Evolutionary conservation across 768 basidiomycete genomes (phyloP), one percentile per base, ranked within the genome.

Genomic region (Termitomyces bulborhizus): DNA sequence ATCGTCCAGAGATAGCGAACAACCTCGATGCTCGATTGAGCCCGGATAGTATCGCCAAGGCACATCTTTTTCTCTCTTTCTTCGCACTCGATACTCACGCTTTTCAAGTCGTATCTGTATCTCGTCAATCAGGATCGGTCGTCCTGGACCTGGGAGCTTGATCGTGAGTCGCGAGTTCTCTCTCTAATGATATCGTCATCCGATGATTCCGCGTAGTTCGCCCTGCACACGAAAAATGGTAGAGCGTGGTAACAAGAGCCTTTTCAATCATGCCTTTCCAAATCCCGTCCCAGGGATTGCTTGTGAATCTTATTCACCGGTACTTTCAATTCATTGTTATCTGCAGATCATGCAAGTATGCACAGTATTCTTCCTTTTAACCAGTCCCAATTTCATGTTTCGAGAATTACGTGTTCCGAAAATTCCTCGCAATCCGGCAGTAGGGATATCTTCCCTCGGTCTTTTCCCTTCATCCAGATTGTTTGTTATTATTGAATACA

Each of bases 101-200:
- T 15, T 27, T 18, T 48, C 9, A 57, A 90, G 88, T 70, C 83
- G 1, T 88, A 89, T 62, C 69, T 86, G 34, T 80, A 79, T 63
- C 80, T 91, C 18, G 78, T 73, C 6, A 78, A 82, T 49, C 89
- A 90, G 69, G 85, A 87, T 51, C 76, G 80, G 29, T 85, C 85
- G 40, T 79, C 85, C 6, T 87, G 80, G 85, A 84, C 86, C 8
- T 91, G 87, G 86, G 88, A 90, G 64, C 74, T 91, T 29, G 88
- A 90, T 59, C 72, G 88, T 89, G 63, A 73, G 86, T 71, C 3
- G 4, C n/a, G 9, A 21, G 26, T 48, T 18, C 24, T 43, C 43
- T 12, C 26, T 42, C 21, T 21, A 21, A 21, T 21, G 31, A 7
- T 37, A 15, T 58, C 24, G 49, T 21, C 15, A 15, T 15, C 21